These are phyloP conservation scores for Yarrowia porcina DNA, from an alignment of 805 yeast genomes.

Conservation along the genomic window DNA sequence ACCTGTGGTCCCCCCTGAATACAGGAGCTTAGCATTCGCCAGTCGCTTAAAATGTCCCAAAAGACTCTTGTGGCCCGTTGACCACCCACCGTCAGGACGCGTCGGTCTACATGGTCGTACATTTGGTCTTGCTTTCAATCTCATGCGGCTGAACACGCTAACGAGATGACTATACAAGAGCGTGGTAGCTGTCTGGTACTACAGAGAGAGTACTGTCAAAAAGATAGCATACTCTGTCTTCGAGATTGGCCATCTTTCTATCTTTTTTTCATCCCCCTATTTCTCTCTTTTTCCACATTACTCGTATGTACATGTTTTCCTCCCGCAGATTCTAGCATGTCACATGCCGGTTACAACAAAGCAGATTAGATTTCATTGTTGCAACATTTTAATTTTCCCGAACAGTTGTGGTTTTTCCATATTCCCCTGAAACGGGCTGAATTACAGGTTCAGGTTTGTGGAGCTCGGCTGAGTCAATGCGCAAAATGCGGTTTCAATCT, in stretches of 20 bases:
- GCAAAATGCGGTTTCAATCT: too few species aligned
- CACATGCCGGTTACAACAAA: background rate
- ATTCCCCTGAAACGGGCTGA: too few species aligned
- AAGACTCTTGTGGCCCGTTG: background rate
- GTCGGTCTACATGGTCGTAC: background rate
- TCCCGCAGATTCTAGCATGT: background rate
- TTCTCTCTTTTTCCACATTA: background rate
- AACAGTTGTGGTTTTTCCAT: background rate
- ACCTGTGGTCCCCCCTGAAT: slow-evolving; percentile 4
- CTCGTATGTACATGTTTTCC: background rate
- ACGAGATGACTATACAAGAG: too few species aligned
- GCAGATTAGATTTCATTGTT: background rate
- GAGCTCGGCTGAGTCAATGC: too few species aligned
- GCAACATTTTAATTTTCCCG: background rate
- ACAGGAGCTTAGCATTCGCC: background rate
- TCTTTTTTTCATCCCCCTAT: too few species aligned
- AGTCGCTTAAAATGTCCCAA: background rate
- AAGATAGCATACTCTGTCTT: too few species aligned
- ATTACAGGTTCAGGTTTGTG: too few species aligned
- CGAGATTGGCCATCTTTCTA: too few species aligned
- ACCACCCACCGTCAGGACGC: background rate
- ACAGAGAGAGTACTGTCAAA: too few species aligned
- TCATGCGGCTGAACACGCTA: background rate
- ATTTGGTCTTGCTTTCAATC: background rate
- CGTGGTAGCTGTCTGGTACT: too few species aligned